Conservation (phyloP, 2,329 filamentous ascomycete species). For the Endothia cerciana region DNA sequence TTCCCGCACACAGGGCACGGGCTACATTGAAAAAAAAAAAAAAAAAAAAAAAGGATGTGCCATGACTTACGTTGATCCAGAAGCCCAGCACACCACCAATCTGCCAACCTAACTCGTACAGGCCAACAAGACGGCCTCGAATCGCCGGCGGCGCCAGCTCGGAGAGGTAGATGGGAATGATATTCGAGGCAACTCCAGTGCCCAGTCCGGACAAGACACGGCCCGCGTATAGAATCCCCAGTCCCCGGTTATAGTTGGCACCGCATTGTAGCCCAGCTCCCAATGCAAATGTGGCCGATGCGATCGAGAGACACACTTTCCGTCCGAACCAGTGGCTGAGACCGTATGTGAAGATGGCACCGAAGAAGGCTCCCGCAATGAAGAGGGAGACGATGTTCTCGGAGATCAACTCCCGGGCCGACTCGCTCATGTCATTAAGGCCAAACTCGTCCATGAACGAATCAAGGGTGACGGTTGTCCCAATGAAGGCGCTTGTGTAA, state of each 20-base stretch:
- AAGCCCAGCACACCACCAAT: conserved; percentile 57
- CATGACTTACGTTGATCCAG: conserved; percentile 48
- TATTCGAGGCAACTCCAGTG: conserved; percentile 16
- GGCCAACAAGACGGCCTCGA: conserved; percentile 23
- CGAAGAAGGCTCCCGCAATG: conserved; percentile 28
- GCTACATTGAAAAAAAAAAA: not conserved
- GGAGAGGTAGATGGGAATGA: conserved; percentile 23
- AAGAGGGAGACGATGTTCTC: conserved; percentile 41
- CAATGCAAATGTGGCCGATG: conserved; percentile 21
- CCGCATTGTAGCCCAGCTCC: conserved; percentile 23
- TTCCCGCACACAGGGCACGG: not conserved
- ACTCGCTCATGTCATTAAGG: conserved; percentile 41
- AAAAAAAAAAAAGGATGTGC: conserved; percentile 36
- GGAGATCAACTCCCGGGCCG: conserved; percentile 55
- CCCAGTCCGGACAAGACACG: conserved; percentile 22
- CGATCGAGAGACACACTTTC: conserved; percentile 34
- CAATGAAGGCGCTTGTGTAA: conserved; percentile 77
- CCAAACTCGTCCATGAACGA: conserved; percentile 72
- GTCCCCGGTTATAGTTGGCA: conserved; percentile 8
- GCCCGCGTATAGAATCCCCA: conserved; percentile 20
- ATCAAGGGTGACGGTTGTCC: conserved; percentile 71
- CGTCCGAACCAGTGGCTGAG: conserved; percentile 57
- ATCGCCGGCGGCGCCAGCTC: conserved; percentile 26
- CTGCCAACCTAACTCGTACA: conserved; percentile 29
- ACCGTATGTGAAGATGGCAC: conserved; percentile 14